Percentiles rank a stretch among this genome's conserved stretches.
Evolutionary conservation across 2,329 filamentous ascomycete genomes (phyloP).

Genomic region (Botryosphaeria dothidea): DNA sequence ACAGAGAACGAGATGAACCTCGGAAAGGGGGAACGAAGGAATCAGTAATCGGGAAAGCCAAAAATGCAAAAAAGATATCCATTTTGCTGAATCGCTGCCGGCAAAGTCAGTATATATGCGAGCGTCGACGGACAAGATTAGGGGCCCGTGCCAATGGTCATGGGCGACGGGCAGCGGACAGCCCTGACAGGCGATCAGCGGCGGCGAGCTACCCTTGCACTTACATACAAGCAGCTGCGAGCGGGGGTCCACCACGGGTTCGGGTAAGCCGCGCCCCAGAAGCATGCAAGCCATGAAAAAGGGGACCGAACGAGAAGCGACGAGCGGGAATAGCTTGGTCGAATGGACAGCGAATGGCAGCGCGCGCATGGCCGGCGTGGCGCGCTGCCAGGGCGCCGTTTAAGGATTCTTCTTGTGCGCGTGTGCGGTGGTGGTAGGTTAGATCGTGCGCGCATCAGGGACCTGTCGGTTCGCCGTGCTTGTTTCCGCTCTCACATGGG

Average conservation of each 20-base stretch:
- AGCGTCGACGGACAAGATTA: background rate
- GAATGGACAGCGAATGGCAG: background rate
- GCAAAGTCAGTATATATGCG: background rate
- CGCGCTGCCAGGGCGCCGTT: background rate
- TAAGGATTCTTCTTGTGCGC: background rate
- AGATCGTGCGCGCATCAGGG: background rate
- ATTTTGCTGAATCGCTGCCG: too few species aligned
- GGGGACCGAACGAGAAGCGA: background rate
- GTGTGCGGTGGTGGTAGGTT: conserved; percentile 1
- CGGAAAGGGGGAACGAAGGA: background rate
- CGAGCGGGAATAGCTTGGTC: background rate
- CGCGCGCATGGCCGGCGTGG: background rate
- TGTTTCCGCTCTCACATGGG: background rate
- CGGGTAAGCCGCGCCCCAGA: background rate
- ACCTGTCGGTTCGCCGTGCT: background rate
- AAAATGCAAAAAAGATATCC: too few species aligned
- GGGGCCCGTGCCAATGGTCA: background rate
- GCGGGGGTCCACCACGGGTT: background rate
- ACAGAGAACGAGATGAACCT: too few species aligned
- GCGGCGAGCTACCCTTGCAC: background rate
- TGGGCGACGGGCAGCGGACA: background rate
- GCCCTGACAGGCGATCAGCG: background rate
- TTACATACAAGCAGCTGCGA: background rate
- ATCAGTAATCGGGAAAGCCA: too few species aligned
- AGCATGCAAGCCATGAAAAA: background rate